A percentile compares a stretch with the other conserved stretches of the same genome.
Evolutionary conservation across 495 filamentous ascomycete species (phyloP).

Genomic region (Podospora australis): DNA sequence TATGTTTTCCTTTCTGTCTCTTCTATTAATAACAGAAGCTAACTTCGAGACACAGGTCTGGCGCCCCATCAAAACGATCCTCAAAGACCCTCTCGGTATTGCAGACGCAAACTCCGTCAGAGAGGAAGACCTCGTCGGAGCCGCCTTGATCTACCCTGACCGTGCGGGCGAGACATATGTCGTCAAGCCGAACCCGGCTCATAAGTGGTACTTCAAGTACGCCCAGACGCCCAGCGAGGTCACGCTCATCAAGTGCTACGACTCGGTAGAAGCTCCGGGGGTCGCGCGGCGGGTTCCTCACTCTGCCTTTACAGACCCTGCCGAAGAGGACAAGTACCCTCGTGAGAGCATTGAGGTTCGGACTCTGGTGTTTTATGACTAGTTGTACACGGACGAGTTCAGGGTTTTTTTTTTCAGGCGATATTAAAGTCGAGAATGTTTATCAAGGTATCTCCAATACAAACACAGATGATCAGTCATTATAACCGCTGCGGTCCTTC

Average conservation of each 20-base stretch:
- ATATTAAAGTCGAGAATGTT: too few species aligned
- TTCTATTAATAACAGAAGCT: background rate
- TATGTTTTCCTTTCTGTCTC: background rate
- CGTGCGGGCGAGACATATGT: conserved; percentile 66
- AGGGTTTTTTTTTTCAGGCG: too few species aligned
- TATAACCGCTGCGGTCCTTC: too few species aligned
- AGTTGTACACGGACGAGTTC: too few species aligned
- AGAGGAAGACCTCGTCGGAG: conserved; percentile 59
- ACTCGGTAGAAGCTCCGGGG: conserved; percentile 53
- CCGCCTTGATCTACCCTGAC: conserved; percentile 68
- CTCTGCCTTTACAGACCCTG: conserved; percentile 54
- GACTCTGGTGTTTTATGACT: conserved; percentile 24
- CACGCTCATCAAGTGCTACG: conserved; percentile 65
- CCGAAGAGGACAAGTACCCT: conserved; percentile 35
- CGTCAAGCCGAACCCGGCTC: conserved; percentile 50
- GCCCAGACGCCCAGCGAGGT: conserved; percentile 58
- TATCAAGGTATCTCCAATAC: too few species aligned
- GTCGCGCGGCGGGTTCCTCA: conserved; percentile 59
- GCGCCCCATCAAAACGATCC: conserved; percentile 62
- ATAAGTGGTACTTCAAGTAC: conserved; percentile 76
- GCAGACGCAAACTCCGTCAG: conserved; percentile 54
- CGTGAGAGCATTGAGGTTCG: conserved; percentile 61
- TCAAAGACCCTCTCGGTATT: conserved; percentile 56
- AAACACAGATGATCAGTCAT: too few species aligned
- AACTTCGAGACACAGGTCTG: conserved; percentile 46